Evolutionary conservation across 352 stramenopile genomes (phyloP), one percentile per base, ranked within the genome.

Genomic region (Chrysophaeum taylorii): DNA sequence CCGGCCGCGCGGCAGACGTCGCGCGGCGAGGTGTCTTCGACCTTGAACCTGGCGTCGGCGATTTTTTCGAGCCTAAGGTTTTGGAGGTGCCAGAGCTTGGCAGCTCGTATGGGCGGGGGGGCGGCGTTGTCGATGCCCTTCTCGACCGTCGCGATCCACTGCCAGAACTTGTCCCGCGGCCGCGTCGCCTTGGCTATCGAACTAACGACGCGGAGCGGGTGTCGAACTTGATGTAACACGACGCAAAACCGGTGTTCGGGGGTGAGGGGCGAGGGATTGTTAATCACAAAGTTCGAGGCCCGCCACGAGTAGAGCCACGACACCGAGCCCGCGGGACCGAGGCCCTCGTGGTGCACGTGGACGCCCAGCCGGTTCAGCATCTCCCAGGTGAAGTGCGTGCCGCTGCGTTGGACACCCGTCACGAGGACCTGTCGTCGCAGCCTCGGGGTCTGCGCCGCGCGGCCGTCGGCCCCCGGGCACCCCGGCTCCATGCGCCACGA

Each of bases 301-400:
- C 27, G 7, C 57, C 57, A 66, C 4, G 33, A 14, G 57, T 45
- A 66, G 12, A 66, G 27, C 57, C 57, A 66, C 16, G 14, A 37
- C 16, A 66, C 23, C 18, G 33, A 25, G 12, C 57, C 57, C 57
- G 33, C 57, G 14, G 57, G 57, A 2, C 57, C 57, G 2, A 66
- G 57, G 31, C 57, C 57, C 57, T 66, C 57, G 57, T 66, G 57
- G 57, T 66, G 57, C 4, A 42, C 7, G 57, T 66, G 57, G 9
- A 66, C 27, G 57, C 57, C 57, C 33, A 66, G 57, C 5, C 57
- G 57, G 57, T 41, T 45, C 33, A 66, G 27, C 57, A 66, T 66
- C 35, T 66, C 57, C 57, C 57, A 66, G 12, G 57, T 66, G 35
- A 66, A 66, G 57, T 66, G 57, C 31, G 57, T 66, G 14, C 57